Evolutionary conservation across 257 asterid genomes (phyloP).

Genomic region (Orobanche coerulescens): DNA sequence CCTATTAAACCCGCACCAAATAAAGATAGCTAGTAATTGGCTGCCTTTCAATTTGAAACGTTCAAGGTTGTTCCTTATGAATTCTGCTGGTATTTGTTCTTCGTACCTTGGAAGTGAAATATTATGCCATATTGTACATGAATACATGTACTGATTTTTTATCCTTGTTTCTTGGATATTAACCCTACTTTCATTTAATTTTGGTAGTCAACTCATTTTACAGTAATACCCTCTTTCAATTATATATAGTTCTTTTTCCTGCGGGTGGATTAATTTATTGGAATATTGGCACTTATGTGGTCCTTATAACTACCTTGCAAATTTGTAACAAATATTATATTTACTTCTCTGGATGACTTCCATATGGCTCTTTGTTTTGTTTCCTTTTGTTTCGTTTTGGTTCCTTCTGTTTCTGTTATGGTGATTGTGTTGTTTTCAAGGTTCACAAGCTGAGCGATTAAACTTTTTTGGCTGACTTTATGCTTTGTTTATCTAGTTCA

Average conservation of each 20-base stretch:
- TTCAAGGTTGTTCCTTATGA: not conserved
- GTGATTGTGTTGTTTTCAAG: not conserved
- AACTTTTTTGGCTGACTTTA: not conserved
- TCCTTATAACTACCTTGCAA: not conserved
- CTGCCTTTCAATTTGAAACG: not conserved
- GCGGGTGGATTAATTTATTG: not conserved
- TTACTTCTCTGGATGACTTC: constrained; percentile 2
- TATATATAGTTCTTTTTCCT: not conserved
- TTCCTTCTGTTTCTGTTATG: not conserved
- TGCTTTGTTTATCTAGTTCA: constrained; percentile 9
- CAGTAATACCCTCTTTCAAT: not conserved
- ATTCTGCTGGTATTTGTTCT: not conserved
- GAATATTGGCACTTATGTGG: not conserved
- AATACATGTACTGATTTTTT: not conserved
- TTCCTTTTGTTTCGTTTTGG: not conserved
- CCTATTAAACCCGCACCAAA: not conserved
- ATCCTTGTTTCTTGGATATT: constrained; percentile 3
- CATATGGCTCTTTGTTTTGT: not conserved
- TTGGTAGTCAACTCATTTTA: not conserved
- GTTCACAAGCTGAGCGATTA: not conserved
- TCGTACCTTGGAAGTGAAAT: not conserved
- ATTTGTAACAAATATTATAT: not conserved
- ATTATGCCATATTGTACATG: not conserved
- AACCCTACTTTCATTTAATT: not conserved
- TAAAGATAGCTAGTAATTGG: not conserved